Base-by-base conservation (phyloP, 202 grass and related monocot genomes). In the Schoenoplectus tabernaemontani region DNA sequence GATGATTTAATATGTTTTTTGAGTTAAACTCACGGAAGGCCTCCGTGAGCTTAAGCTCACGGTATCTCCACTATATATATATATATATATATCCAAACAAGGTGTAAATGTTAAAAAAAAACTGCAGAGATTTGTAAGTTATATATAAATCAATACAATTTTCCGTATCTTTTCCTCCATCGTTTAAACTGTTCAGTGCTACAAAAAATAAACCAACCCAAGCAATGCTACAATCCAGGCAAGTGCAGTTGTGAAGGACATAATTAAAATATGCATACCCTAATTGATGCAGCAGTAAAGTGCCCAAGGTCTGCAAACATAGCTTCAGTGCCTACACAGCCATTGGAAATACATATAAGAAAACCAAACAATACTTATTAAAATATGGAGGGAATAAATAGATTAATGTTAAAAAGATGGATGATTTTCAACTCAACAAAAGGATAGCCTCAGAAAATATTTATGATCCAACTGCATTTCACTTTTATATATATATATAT, bases 291-390 rank as follows among this genome's bases (percentile, higher is more conserved):
- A 90, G 85, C 83, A 6, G 87, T 92, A 83, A 98, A 98, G 82
- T 94, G 95, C 39, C 95, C 95, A 59, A 98, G 91, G 78, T 98
- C 91, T 57, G 91, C 95, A 90, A 95, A 98, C 95, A 98, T 90
- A 64, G 95, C 95, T 86, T 98, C 95, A 20, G 87, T 92, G 78
- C 94, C 94, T 97, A 86, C 48, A 90, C 34, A 63, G 60, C 15
- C 56, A 26, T 69, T 53, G 57, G 7, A 81, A 77, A 44, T 79
- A 57, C 0, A 3, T 89, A 54, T 82, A 48, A 82, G 42, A 80
- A 46, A n/a, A 32, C 62, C 47, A 77, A 84, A n/a, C 83, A 15
- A 16, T 34, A 68, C 23, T 64, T 62, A 78, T 41, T 24, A 9
- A 78, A 60, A 78, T 36, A 59, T 37, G 13, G 9, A 38, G 19